Conservation (phyloP, 495 filamentous ascomycete genomes). For the Xylaria grammica region DNA sequence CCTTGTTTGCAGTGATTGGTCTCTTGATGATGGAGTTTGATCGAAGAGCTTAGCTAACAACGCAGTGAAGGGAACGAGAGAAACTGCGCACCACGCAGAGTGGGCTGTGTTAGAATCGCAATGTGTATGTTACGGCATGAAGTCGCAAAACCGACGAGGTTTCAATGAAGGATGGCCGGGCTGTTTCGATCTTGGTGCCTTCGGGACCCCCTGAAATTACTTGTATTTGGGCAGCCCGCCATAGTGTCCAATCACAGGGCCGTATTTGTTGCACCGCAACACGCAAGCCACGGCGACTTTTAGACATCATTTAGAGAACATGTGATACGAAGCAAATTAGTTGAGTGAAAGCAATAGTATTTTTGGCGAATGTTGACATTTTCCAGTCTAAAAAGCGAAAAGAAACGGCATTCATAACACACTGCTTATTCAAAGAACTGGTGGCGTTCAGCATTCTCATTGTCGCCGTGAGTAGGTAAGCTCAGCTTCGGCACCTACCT, state of each 20-base stretch:
- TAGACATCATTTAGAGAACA: not conserved
- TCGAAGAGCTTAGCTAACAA: not conserved
- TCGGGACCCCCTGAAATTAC: constrained; percentile 18
- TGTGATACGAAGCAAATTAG: not conserved
- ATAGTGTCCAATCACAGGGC: constrained; percentile 16
- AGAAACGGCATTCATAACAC: not conserved
- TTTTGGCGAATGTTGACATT: not conserved
- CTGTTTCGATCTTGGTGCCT: constrained; percentile 16
- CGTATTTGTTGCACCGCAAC: constrained; percentile 1
- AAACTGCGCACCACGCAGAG: constrained; percentile 41
- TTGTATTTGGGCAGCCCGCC: not conserved
- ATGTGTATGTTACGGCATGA: constrained; percentile 27
- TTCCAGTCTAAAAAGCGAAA: not conserved
- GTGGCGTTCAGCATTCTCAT: constrained; percentile 4
- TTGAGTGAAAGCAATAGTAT: not conserved
- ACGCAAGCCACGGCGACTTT: not conserved
- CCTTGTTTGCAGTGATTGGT: not conserved
- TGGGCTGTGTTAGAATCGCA: constrained; percentile 22
- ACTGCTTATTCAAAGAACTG: not conserved
- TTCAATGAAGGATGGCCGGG: constrained; percentile 3
- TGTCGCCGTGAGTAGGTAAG: not conserved
- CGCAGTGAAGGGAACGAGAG: constrained; percentile 28
- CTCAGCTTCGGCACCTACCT: not conserved
- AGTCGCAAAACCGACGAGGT: constrained; percentile 18
- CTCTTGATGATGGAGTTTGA: not conserved